Evolutionary conservation across 2,329 filamentous ascomycete species (phyloP), one percentile per base, ranked within the genome.

Genomic region (Lachnellula occidentalis): DNA sequence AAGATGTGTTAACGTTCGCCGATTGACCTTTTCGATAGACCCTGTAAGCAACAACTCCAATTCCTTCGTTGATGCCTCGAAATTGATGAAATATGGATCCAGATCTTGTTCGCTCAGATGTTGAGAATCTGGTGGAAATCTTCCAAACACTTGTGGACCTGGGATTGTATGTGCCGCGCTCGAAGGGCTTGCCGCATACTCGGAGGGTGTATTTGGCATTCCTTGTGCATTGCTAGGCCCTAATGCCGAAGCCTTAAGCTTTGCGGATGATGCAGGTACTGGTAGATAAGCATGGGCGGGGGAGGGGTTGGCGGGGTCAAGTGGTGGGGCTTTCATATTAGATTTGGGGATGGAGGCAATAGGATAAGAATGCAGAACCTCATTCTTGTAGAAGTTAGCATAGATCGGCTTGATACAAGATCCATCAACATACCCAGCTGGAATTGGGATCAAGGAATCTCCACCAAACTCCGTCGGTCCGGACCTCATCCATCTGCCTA

Each of bases 371-470:
- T 95, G 86, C 6, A 99, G 75, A n/a, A 99, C 92, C 72, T 99
- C 94, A 68, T 82, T 95, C 92, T 96, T 59, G 27, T 54, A 55
- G 59, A n/a, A n/a, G 43, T 67, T 43, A 66, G 56, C 45, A 60
- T 34, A 14, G 36, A 15, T 34, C 45, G n/a, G 14, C 12, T 34
- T 27, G 15, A 34, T 36, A 36, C 56, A 9, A 42, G 42, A 21
- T 36, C 31, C 17, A 8, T 9, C 31, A 14, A 69, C 77, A 57
- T 82, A 96, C 91, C 94, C 94, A 99, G 81, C 94, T 97, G 22
- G 92, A 92, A 70, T 99, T 97, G 11, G 95, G 94, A 69, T 99
- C 94, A 34, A 99, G 78, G 68, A 99, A 99, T 62, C 91, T 87
- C 92, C 92, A 96, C 85, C 92, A 96, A 24, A 99, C 92, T 2